These are phyloP conservation scores for Platanthera zijinensis DNA, from an alignment of 106 monocot genomes.

Conservation along the genomic window DNA sequence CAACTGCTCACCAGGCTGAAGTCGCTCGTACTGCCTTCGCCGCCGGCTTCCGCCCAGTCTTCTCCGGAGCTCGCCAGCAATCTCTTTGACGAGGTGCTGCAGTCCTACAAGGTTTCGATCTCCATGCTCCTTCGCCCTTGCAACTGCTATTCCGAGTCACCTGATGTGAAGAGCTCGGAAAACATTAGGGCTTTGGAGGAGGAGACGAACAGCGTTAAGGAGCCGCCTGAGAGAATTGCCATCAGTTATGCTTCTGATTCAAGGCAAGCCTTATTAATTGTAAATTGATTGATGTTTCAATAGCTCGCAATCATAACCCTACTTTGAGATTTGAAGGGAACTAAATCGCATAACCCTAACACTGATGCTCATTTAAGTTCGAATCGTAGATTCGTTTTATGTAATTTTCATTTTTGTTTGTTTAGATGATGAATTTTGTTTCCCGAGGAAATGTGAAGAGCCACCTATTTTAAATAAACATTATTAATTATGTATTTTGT, in stretches of 20 bases:
- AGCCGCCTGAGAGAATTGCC: neutral
- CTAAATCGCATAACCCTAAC: too few relatives aligned
- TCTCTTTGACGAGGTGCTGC: conserved; percentile 1
- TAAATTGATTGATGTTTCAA: too few relatives aligned
- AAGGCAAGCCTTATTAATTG: neutral
- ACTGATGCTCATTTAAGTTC: too few relatives aligned
- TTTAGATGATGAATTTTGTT: too few relatives aligned
- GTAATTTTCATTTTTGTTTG: too few relatives aligned
- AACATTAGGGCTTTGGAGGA: neutral
- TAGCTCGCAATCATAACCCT: too few relatives aligned
- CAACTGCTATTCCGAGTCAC: neutral
- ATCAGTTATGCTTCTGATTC: neutral
- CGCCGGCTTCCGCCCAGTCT: neutral
- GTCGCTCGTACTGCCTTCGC: neutral
- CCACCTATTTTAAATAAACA: too few relatives aligned
- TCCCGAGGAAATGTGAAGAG: too few relatives aligned
- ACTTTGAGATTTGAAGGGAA: too few relatives aligned
- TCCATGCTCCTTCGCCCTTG: conserved; percentile 5
- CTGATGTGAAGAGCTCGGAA: neutral
- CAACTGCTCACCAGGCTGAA: neutral
- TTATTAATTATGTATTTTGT: too few relatives aligned
- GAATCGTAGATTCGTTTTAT: too few relatives aligned
- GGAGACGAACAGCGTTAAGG: neutral
- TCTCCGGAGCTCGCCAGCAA: neutral
- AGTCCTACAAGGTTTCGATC: neutral